These are phyloP conservation scores for Thelephora terrestris DNA, from an alignment of 1,284 basidiomycete species.

Conservation along the genomic window DNA sequence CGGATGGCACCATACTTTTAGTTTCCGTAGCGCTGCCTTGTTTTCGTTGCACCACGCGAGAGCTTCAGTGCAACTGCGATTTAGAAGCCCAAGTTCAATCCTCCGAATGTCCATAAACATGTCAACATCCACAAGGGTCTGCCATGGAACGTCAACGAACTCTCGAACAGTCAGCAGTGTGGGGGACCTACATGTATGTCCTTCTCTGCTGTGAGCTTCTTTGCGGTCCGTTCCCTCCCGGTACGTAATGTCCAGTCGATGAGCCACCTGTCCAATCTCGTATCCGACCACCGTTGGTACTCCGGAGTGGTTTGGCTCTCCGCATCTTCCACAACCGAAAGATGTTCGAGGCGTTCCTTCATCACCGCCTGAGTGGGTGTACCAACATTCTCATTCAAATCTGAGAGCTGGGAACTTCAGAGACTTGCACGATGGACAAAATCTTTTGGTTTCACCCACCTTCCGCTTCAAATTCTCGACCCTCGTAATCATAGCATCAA, in stretches of 20 bases:
- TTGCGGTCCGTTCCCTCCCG: constrained; percentile 63
- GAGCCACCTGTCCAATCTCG: constrained; percentile 80
- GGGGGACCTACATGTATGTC: constrained; percentile 51
- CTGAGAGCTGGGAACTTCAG: constrained; percentile 41
- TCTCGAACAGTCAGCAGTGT: neutral
- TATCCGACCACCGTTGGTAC: constrained; percentile 69
- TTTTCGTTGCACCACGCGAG: constrained; percentile 97
- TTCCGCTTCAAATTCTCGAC: constrained; percentile 76
- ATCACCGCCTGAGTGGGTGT: constrained; percentile 62
- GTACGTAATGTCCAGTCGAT: constrained; percentile 84
- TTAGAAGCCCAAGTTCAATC: constrained; percentile 73
- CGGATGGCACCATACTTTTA: constrained; percentile 45
- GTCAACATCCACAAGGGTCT: constrained; percentile 86
- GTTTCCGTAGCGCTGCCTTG: constrained; percentile 83
- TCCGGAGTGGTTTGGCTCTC: constrained; percentile 42
- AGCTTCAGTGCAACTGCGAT: constrained; percentile 78
- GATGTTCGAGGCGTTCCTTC: constrained; percentile 61
- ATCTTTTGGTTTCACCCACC: constrained; percentile 33
- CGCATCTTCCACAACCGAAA: constrained; percentile 49
- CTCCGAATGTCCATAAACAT: constrained; percentile 81
- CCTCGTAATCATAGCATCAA: constrained; percentile 69
- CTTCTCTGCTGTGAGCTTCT: constrained; percentile 57
- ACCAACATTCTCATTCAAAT: constrained; percentile 56
- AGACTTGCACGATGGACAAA: constrained; percentile 1
- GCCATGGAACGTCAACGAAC: constrained; percentile 2